phyloP scores from a whole-genome alignment of 345 rosid species.

The Dovyalis caffra region DNA sequence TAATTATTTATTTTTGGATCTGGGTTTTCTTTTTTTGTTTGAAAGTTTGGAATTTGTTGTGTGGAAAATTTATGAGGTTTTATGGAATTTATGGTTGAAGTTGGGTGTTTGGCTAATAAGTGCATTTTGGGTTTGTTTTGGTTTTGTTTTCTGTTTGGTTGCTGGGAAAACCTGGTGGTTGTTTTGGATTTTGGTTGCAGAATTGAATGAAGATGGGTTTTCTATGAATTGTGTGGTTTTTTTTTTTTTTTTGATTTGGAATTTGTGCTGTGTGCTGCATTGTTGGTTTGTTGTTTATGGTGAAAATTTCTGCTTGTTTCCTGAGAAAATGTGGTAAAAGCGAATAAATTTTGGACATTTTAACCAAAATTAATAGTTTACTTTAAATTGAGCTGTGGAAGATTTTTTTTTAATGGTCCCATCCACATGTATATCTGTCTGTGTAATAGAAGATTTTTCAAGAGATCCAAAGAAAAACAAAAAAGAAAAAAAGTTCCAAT shows the following conservation, averaged over 20 bases:
- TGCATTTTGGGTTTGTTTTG: conserved; percentile 7
- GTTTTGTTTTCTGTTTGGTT: conserved; percentile 5
- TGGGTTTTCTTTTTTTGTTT: neutral
- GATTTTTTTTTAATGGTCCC: neutral
- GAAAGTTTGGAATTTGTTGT: neutral
- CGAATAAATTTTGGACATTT: neutral
- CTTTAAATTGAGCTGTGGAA: neutral
- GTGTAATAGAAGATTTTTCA: neutral
- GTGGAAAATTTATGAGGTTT: neutral
- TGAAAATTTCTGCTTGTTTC: neutral
- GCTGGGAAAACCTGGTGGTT: conserved; percentile 4
- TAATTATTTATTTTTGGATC: neutral
- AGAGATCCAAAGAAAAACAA: too few relatives aligned
- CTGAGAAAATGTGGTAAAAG: neutral
- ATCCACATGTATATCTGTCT: neutral
- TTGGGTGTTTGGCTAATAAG: neutral
- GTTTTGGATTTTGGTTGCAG: neutral
- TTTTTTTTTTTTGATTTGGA: neutral
- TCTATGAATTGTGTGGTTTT: neutral
- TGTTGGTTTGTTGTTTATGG: neutral
- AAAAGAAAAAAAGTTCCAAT: neutral
- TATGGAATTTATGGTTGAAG: neutral
- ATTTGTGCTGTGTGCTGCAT: neutral
- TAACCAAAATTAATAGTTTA: neutral
- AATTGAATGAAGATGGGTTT: neutral